Conservation (phyloP, 164 flowering plant genomes). For the Vitis cinerea region DNA sequence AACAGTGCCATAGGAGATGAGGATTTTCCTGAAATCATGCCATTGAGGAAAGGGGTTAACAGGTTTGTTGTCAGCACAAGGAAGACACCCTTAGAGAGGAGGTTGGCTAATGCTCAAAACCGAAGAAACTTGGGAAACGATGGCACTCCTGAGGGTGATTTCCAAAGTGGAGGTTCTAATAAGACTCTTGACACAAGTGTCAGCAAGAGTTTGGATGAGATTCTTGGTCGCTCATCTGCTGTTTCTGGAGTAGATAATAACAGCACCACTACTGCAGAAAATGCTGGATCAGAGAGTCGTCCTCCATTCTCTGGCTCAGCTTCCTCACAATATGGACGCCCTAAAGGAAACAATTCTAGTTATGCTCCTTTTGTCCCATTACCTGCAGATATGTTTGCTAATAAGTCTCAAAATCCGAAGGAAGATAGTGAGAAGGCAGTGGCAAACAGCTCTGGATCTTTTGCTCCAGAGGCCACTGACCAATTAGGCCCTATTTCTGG, state of each 20-base stretch:
- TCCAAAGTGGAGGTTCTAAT: slow-evolving; percentile 12
- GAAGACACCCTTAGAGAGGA: slow-evolving; percentile 71
- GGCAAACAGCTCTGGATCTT: slow-evolving; percentile 4
- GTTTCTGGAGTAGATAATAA: slow-evolving; percentile 20
- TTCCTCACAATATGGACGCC: slow-evolving; percentile 17
- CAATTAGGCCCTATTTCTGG: slow-evolving; percentile 12
- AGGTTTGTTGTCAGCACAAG: slow-evolving; percentile 75
- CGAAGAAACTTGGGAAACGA: slow-evolving; percentile 34
- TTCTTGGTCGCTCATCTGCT: slow-evolving; percentile 38
- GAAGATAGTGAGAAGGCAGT: slow-evolving; percentile 11
- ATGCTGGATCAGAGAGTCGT: slow-evolving; percentile 9
- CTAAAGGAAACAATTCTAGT: slow-evolving; percentile 32
- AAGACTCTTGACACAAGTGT: slow-evolving; percentile 20
- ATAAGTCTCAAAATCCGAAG: slow-evolving; percentile 34
- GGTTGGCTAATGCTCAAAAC: slow-evolving; percentile 48
- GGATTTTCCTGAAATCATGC: slow-evolving; percentile 77
- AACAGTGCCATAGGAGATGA: slow-evolving; percentile 48
- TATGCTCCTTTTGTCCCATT: slow-evolving; percentile 74
- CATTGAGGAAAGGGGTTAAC: slow-evolving; percentile 67
- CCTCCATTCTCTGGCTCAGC: slow-evolving; percentile 6
- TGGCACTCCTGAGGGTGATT: slow-evolving; percentile 24
- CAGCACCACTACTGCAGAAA: slow-evolving; percentile 6
- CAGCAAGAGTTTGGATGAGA: slow-evolving; percentile 38
- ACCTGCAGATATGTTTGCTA: slow-evolving; percentile 63
- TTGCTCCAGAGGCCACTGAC: slow-evolving; percentile 12